These are phyloP conservation scores for Elasticomyces elasticus DNA, from an alignment of 495 filamentous ascomycete species.

Conservation along the genomic window DNA sequence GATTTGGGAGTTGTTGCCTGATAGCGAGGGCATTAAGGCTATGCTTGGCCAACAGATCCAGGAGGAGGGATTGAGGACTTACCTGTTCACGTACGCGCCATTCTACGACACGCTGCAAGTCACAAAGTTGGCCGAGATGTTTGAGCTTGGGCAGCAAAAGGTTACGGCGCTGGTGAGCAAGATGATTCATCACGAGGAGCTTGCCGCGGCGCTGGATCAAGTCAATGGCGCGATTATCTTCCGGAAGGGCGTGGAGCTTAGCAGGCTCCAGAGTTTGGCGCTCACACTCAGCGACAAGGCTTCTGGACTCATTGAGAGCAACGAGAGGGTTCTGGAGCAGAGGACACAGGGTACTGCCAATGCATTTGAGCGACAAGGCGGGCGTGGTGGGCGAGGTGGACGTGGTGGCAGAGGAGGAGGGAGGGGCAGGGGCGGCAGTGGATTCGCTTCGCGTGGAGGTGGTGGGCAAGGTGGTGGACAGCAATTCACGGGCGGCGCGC, in stretches of 20 bases:
- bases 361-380: slow-evolving; percentile 80
- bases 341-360: slow-evolving; percentile 91
- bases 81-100: slow-evolving; percentile 98
- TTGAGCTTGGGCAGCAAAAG: slow-evolving; percentile 83
- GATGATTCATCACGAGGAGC: slow-evolving; percentile 99
- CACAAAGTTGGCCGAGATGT: slow-evolving; percentile 79
- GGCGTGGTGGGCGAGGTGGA: slow-evolving; percentile 55
- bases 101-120: slow-evolving; percentile 97
- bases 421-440: slow-evolving; percentile 11
- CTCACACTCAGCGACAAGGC: slow-evolving; percentile 94
- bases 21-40: slow-evolving; percentile 79
- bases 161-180: slow-evolving; percentile 91
- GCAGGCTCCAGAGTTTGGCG: slow-evolving; percentile 86
- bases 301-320: slow-evolving; percentile 85
- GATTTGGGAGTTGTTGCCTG: slow-evolving; percentile 96
- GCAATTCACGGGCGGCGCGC: slow-evolving; percentile 23
- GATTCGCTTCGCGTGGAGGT: slow-evolving; percentile 14
- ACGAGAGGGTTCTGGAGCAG: slow-evolving; percentile 94
- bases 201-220: slow-evolving; percentile 91
- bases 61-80: slow-evolving; percentile 93
- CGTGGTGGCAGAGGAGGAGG: slow-evolving; percentile 44
- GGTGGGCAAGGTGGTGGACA: slow-evolving; percentile 13
- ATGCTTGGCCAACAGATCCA: slow-evolving; percentile 98
- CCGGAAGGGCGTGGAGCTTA: slow-evolving; percentile 97
- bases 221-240: slow-evolving; percentile 97